phyloP scores from a whole-genome alignment of 176 grass and related monocot genomes.

The Oryza coarctata region DNA sequence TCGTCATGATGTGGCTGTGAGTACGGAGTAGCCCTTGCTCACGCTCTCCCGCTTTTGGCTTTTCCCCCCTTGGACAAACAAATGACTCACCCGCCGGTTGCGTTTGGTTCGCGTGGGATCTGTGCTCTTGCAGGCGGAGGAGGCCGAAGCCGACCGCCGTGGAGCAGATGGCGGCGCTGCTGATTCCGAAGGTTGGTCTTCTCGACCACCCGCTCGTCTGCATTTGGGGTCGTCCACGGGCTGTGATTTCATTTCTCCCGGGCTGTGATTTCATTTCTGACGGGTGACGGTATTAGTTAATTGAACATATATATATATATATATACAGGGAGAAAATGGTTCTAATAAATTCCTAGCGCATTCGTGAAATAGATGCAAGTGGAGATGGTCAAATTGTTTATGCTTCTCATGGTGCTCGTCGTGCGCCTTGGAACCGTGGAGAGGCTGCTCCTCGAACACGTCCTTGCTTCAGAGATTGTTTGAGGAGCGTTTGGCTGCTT shows the following conservation, averaged over 20 bases:
- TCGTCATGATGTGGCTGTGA: slow-evolving; percentile 9
- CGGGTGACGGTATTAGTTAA: neutral
- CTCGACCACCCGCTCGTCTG: no score
- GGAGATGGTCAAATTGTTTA: neutral
- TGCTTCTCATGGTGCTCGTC: neutral
- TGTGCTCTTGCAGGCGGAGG: neutral
- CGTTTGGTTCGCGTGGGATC: neutral
- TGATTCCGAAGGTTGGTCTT: slow-evolving; percentile 3
- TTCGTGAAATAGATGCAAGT: neutral
- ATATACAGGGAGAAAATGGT: no score
- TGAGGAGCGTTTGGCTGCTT: neutral
- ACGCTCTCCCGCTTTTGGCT: neutral
- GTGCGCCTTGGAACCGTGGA: neutral
- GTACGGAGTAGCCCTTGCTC: neutral
- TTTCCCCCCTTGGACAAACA: neutral
- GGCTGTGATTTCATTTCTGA: neutral
- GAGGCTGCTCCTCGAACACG: neutral
- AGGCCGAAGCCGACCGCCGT: neutral
- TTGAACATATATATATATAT: no score
- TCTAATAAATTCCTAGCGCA: neutral
- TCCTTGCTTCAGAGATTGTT: neutral
- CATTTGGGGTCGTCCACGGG: neutral
- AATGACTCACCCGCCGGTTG: neutral
- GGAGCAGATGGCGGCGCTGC: neutral
- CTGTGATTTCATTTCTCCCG: neutral